Conservation (phyloP, 306 rosid species). For the Cyamopsis tetragonoloba region DNA sequence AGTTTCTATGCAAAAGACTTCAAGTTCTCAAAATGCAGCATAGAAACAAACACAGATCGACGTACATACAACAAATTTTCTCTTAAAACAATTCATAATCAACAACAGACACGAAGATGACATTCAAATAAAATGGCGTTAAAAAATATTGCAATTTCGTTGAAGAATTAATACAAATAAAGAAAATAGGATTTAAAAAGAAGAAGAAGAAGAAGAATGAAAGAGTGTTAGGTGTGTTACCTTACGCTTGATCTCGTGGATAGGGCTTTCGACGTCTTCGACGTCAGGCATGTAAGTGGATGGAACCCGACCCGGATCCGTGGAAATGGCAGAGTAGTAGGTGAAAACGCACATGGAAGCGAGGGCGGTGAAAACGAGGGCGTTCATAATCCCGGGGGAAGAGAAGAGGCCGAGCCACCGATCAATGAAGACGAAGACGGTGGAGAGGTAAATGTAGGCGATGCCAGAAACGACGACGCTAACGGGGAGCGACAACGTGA, state of each 20-base stretch:
- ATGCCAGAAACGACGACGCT: slow-evolving; percentile 56
- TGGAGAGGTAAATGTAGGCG: slow-evolving; percentile 62
- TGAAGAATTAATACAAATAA: neutral
- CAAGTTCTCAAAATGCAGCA: slow-evolving; percentile 8
- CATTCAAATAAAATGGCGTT: too few species aligned
- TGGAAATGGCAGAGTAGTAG: slow-evolving; percentile 46
- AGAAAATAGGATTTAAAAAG: too few species aligned
- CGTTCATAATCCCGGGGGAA: slow-evolving; percentile 89
- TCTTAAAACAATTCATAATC: too few species aligned
- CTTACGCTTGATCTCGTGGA: slow-evolving; percentile 99
- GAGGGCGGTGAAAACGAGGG: slow-evolving; percentile 65
- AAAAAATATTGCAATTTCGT: too few species aligned
- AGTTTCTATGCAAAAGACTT: neutral
- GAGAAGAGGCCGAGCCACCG: slow-evolving; percentile 86
- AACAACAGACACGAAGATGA: too few species aligned
- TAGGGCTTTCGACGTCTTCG: slow-evolving; percentile 57
- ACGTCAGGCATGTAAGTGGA: slow-evolving; percentile 70
- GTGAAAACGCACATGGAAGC: slow-evolving; percentile 51
- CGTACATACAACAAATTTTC: too few species aligned
- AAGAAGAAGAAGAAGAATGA: too few species aligned
- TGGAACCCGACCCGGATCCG: slow-evolving; percentile 94
- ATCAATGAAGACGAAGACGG: slow-evolving; percentile 75
- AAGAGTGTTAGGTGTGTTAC: too few species aligned
- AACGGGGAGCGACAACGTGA: slow-evolving; percentile 58
- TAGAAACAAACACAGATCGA: neutral